Base-by-base conservation (phyloP, 371 early-diverging fungal genomes). In the Mucor racemosus region DNA sequence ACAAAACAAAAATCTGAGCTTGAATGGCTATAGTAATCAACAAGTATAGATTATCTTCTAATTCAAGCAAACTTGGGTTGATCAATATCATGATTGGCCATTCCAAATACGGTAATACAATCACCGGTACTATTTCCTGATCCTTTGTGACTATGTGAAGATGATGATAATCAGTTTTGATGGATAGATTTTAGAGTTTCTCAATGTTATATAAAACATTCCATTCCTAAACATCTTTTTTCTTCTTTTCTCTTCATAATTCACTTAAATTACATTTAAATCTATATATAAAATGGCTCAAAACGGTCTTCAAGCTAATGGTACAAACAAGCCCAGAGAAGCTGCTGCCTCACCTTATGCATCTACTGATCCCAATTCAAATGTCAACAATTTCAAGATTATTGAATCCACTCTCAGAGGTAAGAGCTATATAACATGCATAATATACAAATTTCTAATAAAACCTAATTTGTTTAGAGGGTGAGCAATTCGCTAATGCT, bases 401-500 rank as follows among this genome's bases (percentile, higher is more conserved):
- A 98, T 98, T 73, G 98, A 98, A 73, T 93, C 96, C 7, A 97
- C 98, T 5, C 84, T 97, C 50, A 84, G 98, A 82, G 94, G 93
- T 92, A 81, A 69, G 59, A 14, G 13, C 13, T 34, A 33, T 34
- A 11, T 33, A 42, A 0, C 21, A 11, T 55, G 11, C 13, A 10
- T 21, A 34, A 19, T 10, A 46, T 48, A 21, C 13, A 56, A 55
- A 31, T 66, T 14, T 44, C 36, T 41, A 15, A 26, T 26, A 26
- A 26, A 26, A 1, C 3, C 26, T 26, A 21, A 53, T 50, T 38
- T 35, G 8, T 53, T 46, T 71, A 86, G 97, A 98, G 90, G 98
- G 98, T 44, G 98, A 98, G 75, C 98, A 98, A 81, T 98, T 98
- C 79, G 96, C 96, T 64, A 97, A 96, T 78, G 98, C 98, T 48